Conservation (phyloP, 2,329 filamentous ascomycete genomes). For the Alternaria brassicicola region DNA sequence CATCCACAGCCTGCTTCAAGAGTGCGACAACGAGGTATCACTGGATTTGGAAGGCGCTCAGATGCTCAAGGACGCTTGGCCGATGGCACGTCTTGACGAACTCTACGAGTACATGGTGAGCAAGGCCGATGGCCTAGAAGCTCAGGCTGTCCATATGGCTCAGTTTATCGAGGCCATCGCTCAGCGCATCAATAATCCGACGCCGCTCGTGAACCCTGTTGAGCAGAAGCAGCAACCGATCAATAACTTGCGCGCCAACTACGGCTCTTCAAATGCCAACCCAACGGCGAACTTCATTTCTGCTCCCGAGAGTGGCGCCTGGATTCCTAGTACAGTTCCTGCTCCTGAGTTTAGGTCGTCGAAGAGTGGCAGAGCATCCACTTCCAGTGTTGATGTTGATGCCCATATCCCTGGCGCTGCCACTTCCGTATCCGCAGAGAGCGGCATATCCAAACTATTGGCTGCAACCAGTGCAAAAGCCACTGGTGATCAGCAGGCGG, state of each 20-base stretch:
- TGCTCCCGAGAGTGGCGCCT: neutral
- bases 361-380: neutral
- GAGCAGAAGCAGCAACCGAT: neutral
- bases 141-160: neutral
- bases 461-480: neutral
- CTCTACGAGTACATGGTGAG: neutral
- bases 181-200: constrained; percentile 3
- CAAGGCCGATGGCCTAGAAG: neutral
- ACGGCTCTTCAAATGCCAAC: neutral
- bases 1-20: neutral
- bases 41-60: constrained; percentile 9
- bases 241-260: neutral
- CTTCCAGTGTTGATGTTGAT: neutral
- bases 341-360: neutral
- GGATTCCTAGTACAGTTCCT: neutral
- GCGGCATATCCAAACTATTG: neutral
- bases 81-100: neutral
- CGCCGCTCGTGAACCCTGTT: constrained; percentile 4
- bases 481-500: neutral
- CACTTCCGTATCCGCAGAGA: neutral
- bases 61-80: constrained; percentile 6
- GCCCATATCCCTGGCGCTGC: neutral
- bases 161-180: constrained; percentile 3
- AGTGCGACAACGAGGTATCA: constrained; percentile 6
- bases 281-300: neutral